A percentile compares a stretch with the other conserved stretches of the same genome.
phyloP scores from a whole-genome alignment of 129 eudicot genomes.

The Ambrosia artemisiifolia region DNA sequence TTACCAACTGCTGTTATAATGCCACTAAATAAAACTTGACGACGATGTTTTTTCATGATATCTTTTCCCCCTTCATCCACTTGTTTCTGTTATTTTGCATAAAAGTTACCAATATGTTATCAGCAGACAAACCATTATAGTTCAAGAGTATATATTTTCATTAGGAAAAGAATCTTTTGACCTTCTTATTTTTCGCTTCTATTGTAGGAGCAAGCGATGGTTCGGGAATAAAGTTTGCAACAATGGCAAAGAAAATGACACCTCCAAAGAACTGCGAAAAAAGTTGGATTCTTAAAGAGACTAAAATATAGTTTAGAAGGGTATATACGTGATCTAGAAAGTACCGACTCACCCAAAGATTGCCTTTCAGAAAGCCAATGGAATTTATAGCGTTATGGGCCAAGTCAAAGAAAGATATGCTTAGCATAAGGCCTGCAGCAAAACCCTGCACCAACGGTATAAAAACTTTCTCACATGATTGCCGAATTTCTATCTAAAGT shows the following conservation, averaged over 20 bases:
- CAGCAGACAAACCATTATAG: conserved; percentile 3
- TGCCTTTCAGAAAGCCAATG: conserved; percentile 91
- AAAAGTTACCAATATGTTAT: conserved; percentile 10
- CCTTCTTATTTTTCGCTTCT: conserved; percentile 73
- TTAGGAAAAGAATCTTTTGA: conserved; percentile 13
- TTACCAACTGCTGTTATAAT: conserved; percentile 92
- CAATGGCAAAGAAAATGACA: conserved; percentile 82
- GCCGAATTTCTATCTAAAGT: not conserved
- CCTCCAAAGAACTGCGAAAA: conserved; percentile 88
- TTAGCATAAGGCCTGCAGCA: conserved; percentile 99
- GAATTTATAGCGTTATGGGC: conserved; percentile 97
- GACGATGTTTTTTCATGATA: conserved; percentile 89
- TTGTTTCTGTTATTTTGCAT: conserved; percentile 50
- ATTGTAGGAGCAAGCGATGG: conserved; percentile 77
- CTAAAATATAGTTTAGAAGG: not conserved
- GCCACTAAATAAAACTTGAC: conserved; percentile 96
- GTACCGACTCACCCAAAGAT: conserved; percentile 68
- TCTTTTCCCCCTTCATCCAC: conserved; percentile 76
- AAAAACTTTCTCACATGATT: not conserved
- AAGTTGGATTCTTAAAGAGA: conserved; percentile 5
- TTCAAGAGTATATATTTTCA: conserved; percentile 3
- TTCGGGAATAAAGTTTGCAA: conserved; percentile 92
- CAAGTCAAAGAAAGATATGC: conserved; percentile 96
- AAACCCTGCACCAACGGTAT: conserved; percentile 62
- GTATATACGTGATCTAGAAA: conserved; percentile 10